phyloP scores from a whole-genome alignment of 495 filamentous ascomycete genomes.

The Neurospora hispaniola region DNA sequence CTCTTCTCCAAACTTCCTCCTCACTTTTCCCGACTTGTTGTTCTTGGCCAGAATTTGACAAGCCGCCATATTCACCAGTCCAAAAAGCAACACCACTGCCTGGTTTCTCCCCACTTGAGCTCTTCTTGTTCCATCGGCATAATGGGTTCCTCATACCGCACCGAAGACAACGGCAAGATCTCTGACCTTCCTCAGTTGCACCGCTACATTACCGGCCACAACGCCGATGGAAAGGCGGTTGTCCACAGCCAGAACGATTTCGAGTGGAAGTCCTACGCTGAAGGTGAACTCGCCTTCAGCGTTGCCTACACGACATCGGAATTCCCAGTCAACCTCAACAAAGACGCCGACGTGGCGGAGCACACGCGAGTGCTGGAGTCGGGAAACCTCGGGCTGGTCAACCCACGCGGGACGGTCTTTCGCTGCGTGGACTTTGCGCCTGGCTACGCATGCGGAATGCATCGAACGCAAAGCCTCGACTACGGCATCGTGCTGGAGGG shows the following conservation, averaged over 20 bases:
- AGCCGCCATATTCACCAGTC: too few species aligned
- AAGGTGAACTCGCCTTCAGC: slow-evolving; percentile 21
- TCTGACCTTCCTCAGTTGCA: slow-evolving; percentile 27
- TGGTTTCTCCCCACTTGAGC: background rate
- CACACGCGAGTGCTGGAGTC: slow-evolving; percentile 22
- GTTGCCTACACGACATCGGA: slow-evolving; percentile 39
- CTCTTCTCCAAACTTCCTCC: background rate
- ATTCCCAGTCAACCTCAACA: slow-evolving; percentile 44
- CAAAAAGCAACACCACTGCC: background rate
- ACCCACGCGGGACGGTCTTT: slow-evolving; percentile 43
- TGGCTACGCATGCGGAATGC: slow-evolving; percentile 46
- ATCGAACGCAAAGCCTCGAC: slow-evolving; percentile 63
- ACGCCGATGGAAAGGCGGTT: slow-evolving; percentile 26
- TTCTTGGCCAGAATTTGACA: background rate
- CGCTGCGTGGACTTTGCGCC: slow-evolving; percentile 54
- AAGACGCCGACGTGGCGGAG: slow-evolving; percentile 39
- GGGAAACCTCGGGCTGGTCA: slow-evolving; percentile 35
- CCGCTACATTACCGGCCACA: slow-evolving; percentile 32
- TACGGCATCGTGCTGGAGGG: slow-evolving; percentile 74
- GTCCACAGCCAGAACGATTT: slow-evolving; percentile 24
- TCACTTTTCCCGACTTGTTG: background rate
- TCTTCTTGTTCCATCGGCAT: background rate
- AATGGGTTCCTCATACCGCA: background rate
- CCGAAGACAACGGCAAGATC: slow-evolving; percentile 7
- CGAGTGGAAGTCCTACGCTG: slow-evolving; percentile 20